These are phyloP conservation scores for Haplographium delicatum DNA, from an alignment of 495 filamentous ascomycete genomes.

Conservation along the genomic window DNA sequence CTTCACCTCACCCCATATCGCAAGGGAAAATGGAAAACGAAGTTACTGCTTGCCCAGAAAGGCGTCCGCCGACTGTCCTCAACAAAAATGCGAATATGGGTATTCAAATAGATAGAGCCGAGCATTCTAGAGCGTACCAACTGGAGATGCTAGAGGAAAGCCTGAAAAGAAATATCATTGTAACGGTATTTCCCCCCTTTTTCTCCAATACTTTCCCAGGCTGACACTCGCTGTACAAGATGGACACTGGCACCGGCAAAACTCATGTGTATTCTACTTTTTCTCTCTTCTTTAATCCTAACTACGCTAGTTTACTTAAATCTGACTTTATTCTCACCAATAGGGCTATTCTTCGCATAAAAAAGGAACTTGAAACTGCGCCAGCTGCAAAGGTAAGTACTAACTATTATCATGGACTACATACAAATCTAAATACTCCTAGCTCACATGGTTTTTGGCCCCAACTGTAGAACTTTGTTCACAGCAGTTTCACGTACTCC, in stretches of 20 bases:
- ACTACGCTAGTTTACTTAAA: neutral
- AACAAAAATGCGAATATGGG: neutral
- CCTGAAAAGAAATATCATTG: slow-evolving; percentile 10
- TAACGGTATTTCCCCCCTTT: neutral
- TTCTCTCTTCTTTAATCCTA: neutral
- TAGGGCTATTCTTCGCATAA: slow-evolving; percentile 7
- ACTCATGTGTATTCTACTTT: slow-evolving; percentile 5
- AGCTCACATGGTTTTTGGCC: slow-evolving; percentile 81
- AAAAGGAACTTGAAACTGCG: slow-evolving; percentile 4
- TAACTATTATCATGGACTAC: neutral
- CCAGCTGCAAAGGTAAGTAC: neutral
- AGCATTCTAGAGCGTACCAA: slow-evolving; percentile 5
- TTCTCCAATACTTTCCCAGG: neutral
- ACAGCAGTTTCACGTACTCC: slow-evolving; percentile 66
- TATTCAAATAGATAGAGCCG: neutral
- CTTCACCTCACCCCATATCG: neutral
- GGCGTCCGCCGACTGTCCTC: neutral
- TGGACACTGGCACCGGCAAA: slow-evolving; percentile 11
- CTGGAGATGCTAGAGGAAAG: slow-evolving; percentile 9
- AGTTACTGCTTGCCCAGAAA: neutral
- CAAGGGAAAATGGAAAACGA: neutral
- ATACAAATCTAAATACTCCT: neutral
- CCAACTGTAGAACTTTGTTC: slow-evolving; percentile 67
- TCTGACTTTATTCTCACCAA: neutral
- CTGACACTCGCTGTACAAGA: neutral